Percentiles rank a stretch among this genome's conserved stretches.
These are phyloP conservation scores for Lizonia empirigonia DNA, from an alignment of 2,329 filamentous ascomycete genomes.

Conservation along the genomic window DNA sequence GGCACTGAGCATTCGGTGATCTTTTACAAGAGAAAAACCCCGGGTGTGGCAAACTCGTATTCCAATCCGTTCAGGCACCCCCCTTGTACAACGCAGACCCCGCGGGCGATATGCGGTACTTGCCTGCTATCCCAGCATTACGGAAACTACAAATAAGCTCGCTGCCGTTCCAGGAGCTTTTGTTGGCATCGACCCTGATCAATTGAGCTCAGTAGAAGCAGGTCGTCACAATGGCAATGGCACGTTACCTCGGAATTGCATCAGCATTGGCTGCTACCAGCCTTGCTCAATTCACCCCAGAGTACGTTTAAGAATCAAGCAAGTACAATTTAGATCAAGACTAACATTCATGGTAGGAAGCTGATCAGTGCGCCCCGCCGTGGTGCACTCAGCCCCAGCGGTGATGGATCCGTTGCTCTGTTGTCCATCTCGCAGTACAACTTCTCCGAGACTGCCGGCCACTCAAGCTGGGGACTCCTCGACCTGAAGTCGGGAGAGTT, in stretches of 20 bases:
- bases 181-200: slow-evolving; percentile 30
- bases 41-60: too few relatives aligned
- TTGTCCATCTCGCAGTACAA: slow-evolving; percentile 78
- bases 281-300: slow-evolving; percentile 42
- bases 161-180: slow-evolving; percentile 21
- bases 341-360: slow-evolving; percentile 27
- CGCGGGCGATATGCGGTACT: slow-evolving; percentile 17
- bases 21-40: too few relatives aligned
- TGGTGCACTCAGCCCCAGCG: slow-evolving; percentile 70
- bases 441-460: slow-evolving; percentile 72
- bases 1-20: too few relatives aligned
- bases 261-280: slow-evolving; percentile 43
- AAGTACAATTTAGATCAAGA: neutral
- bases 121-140: slow-evolving; percentile 15
- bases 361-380: slow-evolving; percentile 76
- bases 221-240: slow-evolving; percentile 40
- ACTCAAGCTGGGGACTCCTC: slow-evolving; percentile 56
- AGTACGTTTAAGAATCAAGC: slow-evolving; percentile 34
- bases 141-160: slow-evolving; percentile 31
- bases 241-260: slow-evolving; percentile 41
- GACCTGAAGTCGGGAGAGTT: slow-evolving; percentile 43
- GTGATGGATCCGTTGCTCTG: slow-evolving; percentile 66
- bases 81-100: slow-evolving; percentile 22
- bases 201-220: slow-evolving; percentile 36
- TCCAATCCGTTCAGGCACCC: too few relatives aligned